These are phyloP conservation scores for Panicum hallii DNA, from an alignment of 202 grass and related monocot genomes.

Conservation along the genomic window DNA sequence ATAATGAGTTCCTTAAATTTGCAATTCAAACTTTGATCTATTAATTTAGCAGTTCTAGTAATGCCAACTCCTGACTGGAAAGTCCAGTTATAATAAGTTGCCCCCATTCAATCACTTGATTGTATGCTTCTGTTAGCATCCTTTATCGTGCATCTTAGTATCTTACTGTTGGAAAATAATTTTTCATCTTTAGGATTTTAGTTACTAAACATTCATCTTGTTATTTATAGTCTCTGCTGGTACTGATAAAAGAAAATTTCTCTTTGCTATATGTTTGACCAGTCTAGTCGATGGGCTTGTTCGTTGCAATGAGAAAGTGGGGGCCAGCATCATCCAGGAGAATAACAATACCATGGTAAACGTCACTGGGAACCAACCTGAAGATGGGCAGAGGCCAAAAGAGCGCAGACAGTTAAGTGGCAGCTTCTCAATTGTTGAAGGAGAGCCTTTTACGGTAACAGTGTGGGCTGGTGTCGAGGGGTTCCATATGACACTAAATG, in stretches of 20 bases:
- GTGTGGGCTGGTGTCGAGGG: conserved; percentile 79
- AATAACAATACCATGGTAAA: conserved; percentile 50
- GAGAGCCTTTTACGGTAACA: conserved; percentile 79
- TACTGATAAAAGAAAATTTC: conserved; percentile 29
- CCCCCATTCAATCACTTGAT: background rate
- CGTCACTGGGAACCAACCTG: conserved; percentile 46
- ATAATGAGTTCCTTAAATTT: conserved; percentile 10
- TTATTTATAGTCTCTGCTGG: conserved; percentile 24
- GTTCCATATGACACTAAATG: conserved; percentile 92
- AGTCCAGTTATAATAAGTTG: background rate
- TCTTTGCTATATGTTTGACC: conserved; percentile 47
- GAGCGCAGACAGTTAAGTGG: conserved; percentile 55
- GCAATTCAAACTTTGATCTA: conserved; percentile 9
- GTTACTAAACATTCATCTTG: background rate
- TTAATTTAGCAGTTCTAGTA: conserved; percentile 15
- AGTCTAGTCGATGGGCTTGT: conserved; percentile 77
- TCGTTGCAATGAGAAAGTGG: conserved; percentile 79
- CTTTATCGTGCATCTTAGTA: conserved; percentile 16
- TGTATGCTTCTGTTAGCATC: background rate
- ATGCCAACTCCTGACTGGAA: background rate
- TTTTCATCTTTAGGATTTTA: background rate
- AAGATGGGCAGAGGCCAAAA: conserved; percentile 48
- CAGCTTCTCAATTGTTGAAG: conserved; percentile 67
- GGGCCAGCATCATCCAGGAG: conserved; percentile 38
- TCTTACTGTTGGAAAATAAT: conserved; percentile 13